phyloP scores from a whole-genome alignment of 768 basidiomycete genomes.

The Paxillus rubicundulus region DNA sequence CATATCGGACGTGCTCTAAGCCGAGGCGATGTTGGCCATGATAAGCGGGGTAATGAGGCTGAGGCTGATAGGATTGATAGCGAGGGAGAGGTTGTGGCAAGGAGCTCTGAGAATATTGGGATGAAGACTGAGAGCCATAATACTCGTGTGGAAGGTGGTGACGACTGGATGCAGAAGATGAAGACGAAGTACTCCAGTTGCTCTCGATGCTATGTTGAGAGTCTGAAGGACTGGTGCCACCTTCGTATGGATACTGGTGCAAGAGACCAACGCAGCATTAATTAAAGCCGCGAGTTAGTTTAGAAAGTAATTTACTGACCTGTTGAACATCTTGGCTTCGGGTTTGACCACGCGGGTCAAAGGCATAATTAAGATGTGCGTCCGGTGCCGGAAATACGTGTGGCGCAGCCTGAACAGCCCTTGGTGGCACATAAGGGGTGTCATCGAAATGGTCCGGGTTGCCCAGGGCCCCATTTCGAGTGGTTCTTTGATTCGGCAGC shows the following conservation, averaged over 20 bases:
- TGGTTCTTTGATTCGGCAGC: slow-evolving; percentile 12
- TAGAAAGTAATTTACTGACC: slow-evolving; percentile 14
- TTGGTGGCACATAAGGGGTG: slow-evolving; percentile 30
- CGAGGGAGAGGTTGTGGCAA: background rate
- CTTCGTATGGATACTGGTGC: slow-evolving; percentile 19
- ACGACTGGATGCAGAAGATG: slow-evolving; percentile 20
- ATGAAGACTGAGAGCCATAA: background rate
- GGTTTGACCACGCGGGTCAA: slow-evolving; percentile 1
- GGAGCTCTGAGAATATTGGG: slow-evolving; percentile 10
- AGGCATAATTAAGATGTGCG: slow-evolving; percentile 7
- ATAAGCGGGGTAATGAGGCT: slow-evolving; percentile 25
- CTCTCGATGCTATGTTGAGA: slow-evolving; percentile 25
- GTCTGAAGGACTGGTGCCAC: slow-evolving; percentile 22
- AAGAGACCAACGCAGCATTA: background rate
- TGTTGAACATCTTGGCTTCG: slow-evolving; percentile 12
- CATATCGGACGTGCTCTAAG: slow-evolving; percentile 20
- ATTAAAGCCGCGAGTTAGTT: background rate
- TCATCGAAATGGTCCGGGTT: slow-evolving; percentile 25
- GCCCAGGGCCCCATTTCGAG: slow-evolving; percentile 10
- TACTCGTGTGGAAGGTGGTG: slow-evolving; percentile 11
- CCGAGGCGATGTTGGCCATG: slow-evolving; percentile 20
- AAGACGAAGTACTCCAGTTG: slow-evolving; percentile 26
- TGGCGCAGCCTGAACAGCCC: slow-evolving; percentile 19
- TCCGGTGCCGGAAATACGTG: slow-evolving; percentile 12
- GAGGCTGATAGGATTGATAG: slow-evolving; percentile 1